Percentiles rank a stretch among this genome's conserved stretches.
These are phyloP conservation scores for Oryza brachyantha DNA, from an alignment of 176 grass and related monocot species.

Conservation along the genomic window DNA sequence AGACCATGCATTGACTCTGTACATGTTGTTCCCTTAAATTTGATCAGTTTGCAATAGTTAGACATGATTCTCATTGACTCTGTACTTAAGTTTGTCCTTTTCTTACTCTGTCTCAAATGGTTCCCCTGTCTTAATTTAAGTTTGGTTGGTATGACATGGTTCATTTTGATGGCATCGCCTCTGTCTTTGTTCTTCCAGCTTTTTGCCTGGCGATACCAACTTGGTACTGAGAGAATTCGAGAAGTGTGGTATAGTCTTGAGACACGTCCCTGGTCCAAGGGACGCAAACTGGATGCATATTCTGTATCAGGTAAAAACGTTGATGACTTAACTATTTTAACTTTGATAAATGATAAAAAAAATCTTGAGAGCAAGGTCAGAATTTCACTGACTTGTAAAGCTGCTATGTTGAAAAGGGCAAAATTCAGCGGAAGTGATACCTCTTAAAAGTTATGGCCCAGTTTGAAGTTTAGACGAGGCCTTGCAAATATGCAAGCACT, in stretches of 20 bases:
- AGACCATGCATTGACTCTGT: background rate
- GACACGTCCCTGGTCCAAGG: conserved; percentile 70
- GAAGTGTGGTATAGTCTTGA: conserved; percentile 83
- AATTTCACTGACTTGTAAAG: background rate
- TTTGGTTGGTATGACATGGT: conserved; percentile 6
- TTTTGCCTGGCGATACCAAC: conserved; percentile 69
- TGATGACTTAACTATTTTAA: background rate
- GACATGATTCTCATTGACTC: background rate
- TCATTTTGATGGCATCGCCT: background rate
- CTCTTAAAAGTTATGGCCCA: background rate
- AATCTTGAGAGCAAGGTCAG: background rate
- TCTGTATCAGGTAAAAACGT: conserved; percentile 67
- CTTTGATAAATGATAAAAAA: background rate
- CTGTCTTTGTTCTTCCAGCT: conserved; percentile 43
- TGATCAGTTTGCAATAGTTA: background rate
- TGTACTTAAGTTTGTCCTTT: background rate
- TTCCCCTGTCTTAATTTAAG: background rate
- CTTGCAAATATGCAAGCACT: background rate
- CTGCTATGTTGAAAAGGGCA: background rate
- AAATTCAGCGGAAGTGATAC: background rate
- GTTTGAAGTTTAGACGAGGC: background rate
- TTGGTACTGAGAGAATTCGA: conserved; percentile 84
- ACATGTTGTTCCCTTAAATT: background rate
- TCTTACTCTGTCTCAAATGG: background rate
- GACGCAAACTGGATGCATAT: conserved; percentile 92